Evolutionary conservation across 2,329 filamentous ascomycete species (phyloP).

Genomic region (Uncinocarpus reesii): DNA sequence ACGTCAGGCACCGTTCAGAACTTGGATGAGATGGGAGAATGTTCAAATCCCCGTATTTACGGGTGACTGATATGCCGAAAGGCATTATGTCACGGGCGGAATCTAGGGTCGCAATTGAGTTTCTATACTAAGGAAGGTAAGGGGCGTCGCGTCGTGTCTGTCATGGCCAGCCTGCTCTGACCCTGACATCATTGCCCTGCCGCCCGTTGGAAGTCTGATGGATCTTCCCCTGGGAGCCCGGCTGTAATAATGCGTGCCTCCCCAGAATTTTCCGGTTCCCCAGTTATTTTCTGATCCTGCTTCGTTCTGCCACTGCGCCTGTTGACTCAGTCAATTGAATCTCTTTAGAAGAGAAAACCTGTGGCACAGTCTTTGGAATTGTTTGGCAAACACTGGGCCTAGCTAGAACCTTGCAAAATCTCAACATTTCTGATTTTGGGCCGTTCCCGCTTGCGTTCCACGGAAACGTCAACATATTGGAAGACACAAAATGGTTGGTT

Average conservation of each 20-base stretch:
- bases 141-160: too few species aligned
- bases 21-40: too few species aligned
- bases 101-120: too few species aligned
- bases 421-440: background rate
- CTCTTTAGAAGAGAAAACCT: too few species aligned
- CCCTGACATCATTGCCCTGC: background rate
- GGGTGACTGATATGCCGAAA: too few species aligned
- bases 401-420: background rate
- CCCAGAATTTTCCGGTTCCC: background rate
- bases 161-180: background rate
- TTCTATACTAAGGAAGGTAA: too few species aligned
- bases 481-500: constrained; percentile 1
- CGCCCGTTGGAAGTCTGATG: background rate
- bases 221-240: background rate
- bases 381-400: background rate
- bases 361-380: background rate
- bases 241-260: background rate
- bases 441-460: background rate
- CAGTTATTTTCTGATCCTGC: background rate
- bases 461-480: too few species aligned
- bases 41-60: too few species aligned
- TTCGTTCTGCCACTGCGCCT: background rate
- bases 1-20: too few species aligned
- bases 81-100: too few species aligned
- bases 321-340: too few species aligned